Evolutionary conservation across 2,329 filamentous ascomycete genomes (phyloP), one percentile per base, ranked within the genome.

Genomic region (Ascochyta rabiei): DNA sequence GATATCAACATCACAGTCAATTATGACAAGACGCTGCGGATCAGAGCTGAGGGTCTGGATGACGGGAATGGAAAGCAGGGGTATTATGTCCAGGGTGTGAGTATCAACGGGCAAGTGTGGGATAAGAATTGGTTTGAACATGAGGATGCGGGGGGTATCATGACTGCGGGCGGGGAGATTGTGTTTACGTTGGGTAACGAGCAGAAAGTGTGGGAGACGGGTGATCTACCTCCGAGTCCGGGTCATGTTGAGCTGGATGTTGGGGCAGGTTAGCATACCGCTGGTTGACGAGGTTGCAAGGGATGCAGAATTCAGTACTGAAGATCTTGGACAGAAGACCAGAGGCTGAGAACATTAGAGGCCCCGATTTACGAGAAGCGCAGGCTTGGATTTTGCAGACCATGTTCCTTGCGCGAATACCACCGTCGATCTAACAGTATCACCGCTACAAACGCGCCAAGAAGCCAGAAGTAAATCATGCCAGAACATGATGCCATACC

Each of bases 41-140:
- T 86, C 31, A 77, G 68, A 0, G 79, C 82, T 0, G 61, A 71
- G 13, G 66, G 70, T 0, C 48, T 74, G 6, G 67, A 73, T 38
- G 71, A 75, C 6, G 78, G 79, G 0, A 62, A 83, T 12, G 76
- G 74, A 1, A 68, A 74, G 3, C 66, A 79, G 2, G 78, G 78
- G 2, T 80, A 77, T 37, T 86, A 80, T 55, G 79, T 86, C 5
- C 81, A 85, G 61, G 76, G 75, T 2, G 72, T 86, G 1, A 80
- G 71, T 49, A 79, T 85, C 33, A 85, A 86, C 53, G 82, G 81
- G 0, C 53, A 81, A 48, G 2, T 51, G 0, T 85, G 82, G 83
- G 62, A 73, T 0, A 79, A 77, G 70, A 85, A 82, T 48, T 85
- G 83, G 83, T 75, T 86, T 16, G 75, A 79, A 50, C 82, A 85